Conservation (phyloP, 129 eudicot species). For the Solidago caesia region DNA sequence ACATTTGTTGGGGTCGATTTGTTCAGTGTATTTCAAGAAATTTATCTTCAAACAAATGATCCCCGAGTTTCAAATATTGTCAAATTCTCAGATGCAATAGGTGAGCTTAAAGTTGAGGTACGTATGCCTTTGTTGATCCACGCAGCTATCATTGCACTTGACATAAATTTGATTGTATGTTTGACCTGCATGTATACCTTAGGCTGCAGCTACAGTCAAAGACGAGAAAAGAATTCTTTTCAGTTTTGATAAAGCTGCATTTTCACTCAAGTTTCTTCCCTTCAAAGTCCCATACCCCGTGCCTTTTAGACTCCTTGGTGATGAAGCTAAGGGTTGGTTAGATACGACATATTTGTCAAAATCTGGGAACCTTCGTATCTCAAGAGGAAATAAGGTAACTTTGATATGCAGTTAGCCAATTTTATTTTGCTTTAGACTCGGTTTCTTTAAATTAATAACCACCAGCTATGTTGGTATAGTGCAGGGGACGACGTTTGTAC, state of each 20-base stretch:
- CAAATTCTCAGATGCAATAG: slow-evolving; percentile 82
- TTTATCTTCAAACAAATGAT: slow-evolving; percentile 72
- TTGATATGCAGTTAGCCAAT: slow-evolving; percentile 14
- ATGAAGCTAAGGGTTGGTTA: slow-evolving; percentile 98
- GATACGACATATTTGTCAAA: slow-evolving; percentile 86
- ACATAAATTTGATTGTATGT: not conserved
- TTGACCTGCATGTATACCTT: slow-evolving; percentile 22
- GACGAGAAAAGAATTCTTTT: slow-evolving; percentile 84
- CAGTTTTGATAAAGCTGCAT: slow-evolving; percentile 92
- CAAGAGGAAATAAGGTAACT: slow-evolving; percentile 93
- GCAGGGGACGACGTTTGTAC: slow-evolving; percentile 99
- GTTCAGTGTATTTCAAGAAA: slow-evolving; percentile 92
- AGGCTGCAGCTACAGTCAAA: slow-evolving; percentile 82
- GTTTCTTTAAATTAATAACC: slow-evolving; percentile 54
- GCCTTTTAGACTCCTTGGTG: slow-evolving; percentile 91
- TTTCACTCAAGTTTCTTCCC: slow-evolving; percentile 78
- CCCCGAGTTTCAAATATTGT: slow-evolving; percentile 95
- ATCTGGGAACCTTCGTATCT: slow-evolving; percentile 91
- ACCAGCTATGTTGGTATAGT: slow-evolving; percentile 55
- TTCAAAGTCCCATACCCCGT: slow-evolving; percentile 97
- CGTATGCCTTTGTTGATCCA: slow-evolving; percentile 39
- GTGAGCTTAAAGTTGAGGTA: slow-evolving; percentile 99
- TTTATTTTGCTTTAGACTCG: not conserved
- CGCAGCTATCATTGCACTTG: not conserved
- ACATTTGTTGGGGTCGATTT: slow-evolving; percentile 96